These are phyloP conservation scores for Nicotiana tomentosiformis DNA, from an alignment of 257 asterid genomes.

Conservation along the genomic window DNA sequence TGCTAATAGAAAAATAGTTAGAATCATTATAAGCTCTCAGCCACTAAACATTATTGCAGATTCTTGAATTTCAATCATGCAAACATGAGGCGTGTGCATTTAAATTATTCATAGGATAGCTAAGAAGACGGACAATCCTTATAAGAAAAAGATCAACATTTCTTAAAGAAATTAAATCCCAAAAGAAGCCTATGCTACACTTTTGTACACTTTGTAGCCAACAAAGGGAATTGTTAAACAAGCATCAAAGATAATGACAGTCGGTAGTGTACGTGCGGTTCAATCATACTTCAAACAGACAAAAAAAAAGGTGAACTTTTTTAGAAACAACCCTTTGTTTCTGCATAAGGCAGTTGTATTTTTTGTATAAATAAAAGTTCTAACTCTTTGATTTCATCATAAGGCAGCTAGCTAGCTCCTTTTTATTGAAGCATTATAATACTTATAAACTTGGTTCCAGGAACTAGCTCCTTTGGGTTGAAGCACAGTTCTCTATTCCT, in stretches of 20 bases:
- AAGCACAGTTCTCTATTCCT: background rate
- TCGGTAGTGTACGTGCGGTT: constrained; percentile 24
- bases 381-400: constrained; percentile 5
- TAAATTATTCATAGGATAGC: constrained; percentile 12
- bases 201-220: constrained; percentile 29
- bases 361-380: background rate
- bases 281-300: constrained; percentile 23
- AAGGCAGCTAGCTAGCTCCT: background rate
- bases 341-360: constrained; percentile 30
- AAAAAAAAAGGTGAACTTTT: background rate
- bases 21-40: background rate
- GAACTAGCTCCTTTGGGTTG: background rate
- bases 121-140: constrained; percentile 48
- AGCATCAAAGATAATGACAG: constrained; percentile 29
- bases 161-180: constrained; percentile 19
- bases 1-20: background rate
- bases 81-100: constrained; percentile 41
- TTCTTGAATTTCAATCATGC: constrained; percentile 47
- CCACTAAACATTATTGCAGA: background rate
- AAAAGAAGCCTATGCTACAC: constrained; percentile 21
- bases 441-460: background rate
- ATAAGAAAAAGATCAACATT: constrained; percentile 40
- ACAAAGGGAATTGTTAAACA: constrained; percentile 13
- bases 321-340: constrained; percentile 31
- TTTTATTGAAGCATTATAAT: background rate